A percentile compares a stretch with the other conserved stretches of the same genome.
These are phyloP conservation scores for Puccinia sorghi DNA, from an alignment of 1,284 basidiomycete species.

Conservation along the genomic window DNA sequence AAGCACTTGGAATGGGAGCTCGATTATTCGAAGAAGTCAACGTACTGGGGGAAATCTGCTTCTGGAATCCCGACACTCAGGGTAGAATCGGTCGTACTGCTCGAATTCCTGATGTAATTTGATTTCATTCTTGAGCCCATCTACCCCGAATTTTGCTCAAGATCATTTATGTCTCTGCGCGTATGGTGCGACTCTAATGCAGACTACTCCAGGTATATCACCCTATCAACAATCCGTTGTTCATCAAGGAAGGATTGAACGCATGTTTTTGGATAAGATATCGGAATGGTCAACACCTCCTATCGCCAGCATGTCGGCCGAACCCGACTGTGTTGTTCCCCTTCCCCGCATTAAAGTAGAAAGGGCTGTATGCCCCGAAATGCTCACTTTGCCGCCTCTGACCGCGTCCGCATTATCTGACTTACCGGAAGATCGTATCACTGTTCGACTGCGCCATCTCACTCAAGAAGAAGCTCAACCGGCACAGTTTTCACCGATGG, in stretches of 20 bases:
- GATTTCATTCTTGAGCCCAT: background rate
- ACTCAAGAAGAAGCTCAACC: conserved; percentile 57
- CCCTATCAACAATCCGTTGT: conserved; percentile 41
- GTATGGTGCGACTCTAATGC: background rate
- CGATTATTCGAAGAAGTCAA: conserved; percentile 34
- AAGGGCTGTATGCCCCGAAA: conserved; percentile 46
- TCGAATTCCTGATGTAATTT: conserved; percentile 43
- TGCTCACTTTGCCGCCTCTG: conserved; percentile 31
- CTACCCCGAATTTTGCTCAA: background rate
- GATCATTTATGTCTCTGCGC: background rate
- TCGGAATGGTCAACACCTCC: conserved; percentile 42
- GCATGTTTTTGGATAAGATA: conserved; percentile 49
- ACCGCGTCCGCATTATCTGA: conserved; percentile 41
- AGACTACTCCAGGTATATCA: conserved; percentile 48
- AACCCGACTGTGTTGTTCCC: background rate
- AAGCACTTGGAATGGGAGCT: conserved; percentile 46
- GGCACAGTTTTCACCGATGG: conserved; percentile 45
- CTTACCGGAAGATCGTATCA: conserved; percentile 35
- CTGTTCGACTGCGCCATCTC: conserved; percentile 55
- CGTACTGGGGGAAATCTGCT: conserved; percentile 41
- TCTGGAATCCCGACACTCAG: conserved; percentile 39
- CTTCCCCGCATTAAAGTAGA: conserved; percentile 29
- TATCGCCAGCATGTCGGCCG: no score
- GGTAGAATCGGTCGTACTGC: conserved; percentile 38
- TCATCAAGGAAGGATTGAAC: conserved; percentile 50